Base-by-base conservation (phyloP, 768 basidiomycete species). In the Lentinula detonsa region DNA sequence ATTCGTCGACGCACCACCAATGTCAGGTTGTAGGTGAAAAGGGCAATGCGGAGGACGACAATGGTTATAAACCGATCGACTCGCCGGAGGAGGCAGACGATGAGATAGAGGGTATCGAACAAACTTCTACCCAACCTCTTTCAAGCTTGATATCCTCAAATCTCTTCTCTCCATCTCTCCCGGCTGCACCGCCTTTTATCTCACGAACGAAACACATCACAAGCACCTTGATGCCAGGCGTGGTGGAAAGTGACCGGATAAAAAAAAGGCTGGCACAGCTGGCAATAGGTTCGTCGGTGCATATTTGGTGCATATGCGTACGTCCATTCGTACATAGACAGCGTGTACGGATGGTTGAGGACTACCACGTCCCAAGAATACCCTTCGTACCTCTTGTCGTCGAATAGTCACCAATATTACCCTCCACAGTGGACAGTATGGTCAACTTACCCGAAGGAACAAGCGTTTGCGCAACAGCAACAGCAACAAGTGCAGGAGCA, bases 401-500 rank as follows among this genome's bases (percentile, higher is more conserved):
- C 49, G 31, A 23, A 23, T 5, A 37, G 18, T n/a, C n/a, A 54
- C 34, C 52, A 34, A 4, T 21, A n/a, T 10, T 21, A 33, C 31
- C 51, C 33, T 34, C 51, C 34, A 10, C 37, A 21, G 15, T 56
- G 39, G 55, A 43, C 23, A n/a, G 8, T 46, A n/a, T 46, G 45
- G n/a, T 23, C 45, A n/a, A 46, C 16, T n/a, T 46, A n/a, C 18
- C n/a, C 45, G 11, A n/a, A n/a, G 45, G 16, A 21, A 15, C 39
- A 61, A 48, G 39, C 23, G 23, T 23, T 23, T 23, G 23, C 23
- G 23, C 16, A 28, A 46, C 21, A 61, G 23, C 16, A 28, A 46
- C 21, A 61, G 61, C 52, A 63, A 59, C 3, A 60, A 60, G 28
- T 62, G 55, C 39, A 39, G 18, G 28, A 11, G 88, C 90, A 13